Percentiles rank a stretch among this genome's conserved stretches.
Conservation (phyloP, 164 flowering plant species). For the Berberis thunbergii region DNA sequence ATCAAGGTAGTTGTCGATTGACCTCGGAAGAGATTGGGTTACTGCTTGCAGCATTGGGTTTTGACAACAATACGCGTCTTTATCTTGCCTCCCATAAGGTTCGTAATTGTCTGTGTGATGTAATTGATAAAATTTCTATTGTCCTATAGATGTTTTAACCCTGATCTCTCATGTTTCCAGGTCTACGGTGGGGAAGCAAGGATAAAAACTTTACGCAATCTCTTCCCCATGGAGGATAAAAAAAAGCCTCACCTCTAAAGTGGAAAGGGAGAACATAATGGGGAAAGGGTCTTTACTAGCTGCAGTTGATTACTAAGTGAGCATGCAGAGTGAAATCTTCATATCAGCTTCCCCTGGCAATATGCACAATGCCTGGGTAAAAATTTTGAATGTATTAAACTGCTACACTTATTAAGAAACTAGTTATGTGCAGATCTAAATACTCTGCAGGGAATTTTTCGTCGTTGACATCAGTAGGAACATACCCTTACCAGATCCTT, state of each 20-base stretch:
- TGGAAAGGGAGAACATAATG: slow-evolving; percentile 52
- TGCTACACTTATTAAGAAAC: no score
- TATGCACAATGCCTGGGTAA: slow-evolving; percentile 98
- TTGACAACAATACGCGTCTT: slow-evolving; percentile 78
- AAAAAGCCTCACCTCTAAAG: slow-evolving; percentile 82
- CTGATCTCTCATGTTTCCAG: slow-evolving; percentile 23
- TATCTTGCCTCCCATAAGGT: slow-evolving; percentile 99
- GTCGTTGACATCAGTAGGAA: no score
- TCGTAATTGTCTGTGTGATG: neutral
- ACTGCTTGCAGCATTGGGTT: slow-evolving; percentile 84
- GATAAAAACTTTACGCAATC: slow-evolving; percentile 49
- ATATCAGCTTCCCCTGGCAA: slow-evolving; percentile 98
- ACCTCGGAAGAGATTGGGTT: slow-evolving; percentile 98
- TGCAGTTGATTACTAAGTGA: slow-evolving; percentile 86
- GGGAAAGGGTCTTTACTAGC: slow-evolving; percentile 94
- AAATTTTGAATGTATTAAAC: no score
- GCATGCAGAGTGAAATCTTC: slow-evolving; percentile 96
- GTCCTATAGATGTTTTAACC: neutral
- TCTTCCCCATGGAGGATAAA: slow-evolving; percentile 92
- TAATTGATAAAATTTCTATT: neutral
- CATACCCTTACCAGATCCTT: no score
- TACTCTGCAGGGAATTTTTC: no score
- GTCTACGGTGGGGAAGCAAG: slow-evolving; percentile 99
- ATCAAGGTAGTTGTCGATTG: slow-evolving; percentile 90
- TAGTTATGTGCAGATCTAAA: no score